A percentile compares a stretch with the other conserved stretches of the same genome.
phyloP scores from a whole-genome alignment of 495 filamentous ascomycete genomes.

The Penicillium maclennaniae region DNA sequence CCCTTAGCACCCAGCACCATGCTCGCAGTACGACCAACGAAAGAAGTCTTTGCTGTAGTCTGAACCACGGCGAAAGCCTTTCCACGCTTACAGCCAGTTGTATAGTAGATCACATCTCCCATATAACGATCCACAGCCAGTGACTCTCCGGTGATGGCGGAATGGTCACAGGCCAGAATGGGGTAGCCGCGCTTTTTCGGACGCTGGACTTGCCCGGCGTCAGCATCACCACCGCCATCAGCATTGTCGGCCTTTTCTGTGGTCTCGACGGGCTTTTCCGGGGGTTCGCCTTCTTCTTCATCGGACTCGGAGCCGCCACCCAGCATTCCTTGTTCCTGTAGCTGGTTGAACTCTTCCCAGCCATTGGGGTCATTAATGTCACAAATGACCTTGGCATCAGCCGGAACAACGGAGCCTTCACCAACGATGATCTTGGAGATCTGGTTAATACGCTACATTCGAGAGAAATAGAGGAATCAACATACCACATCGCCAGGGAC shows the following conservation, averaged over 20 bases:
- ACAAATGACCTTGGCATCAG: constrained; percentile 68
- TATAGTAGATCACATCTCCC: constrained; percentile 65
- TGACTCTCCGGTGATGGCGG: constrained; percentile 70
- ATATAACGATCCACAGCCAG: constrained; percentile 71
- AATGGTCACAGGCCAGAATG: constrained; percentile 65
- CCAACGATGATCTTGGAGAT: constrained; percentile 56
- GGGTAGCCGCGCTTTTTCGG: constrained; percentile 45
- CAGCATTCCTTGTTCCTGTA: constrained; percentile 52
- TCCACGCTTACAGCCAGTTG: constrained; percentile 70
- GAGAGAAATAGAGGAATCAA: constrained; percentile 2
- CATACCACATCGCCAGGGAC: constrained; percentile 78
- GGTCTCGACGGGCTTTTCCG: constrained; percentile 7
- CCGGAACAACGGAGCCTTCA: constrained; percentile 70
- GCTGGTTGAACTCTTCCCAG: constrained; percentile 59
- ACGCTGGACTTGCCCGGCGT: constrained; percentile 9
- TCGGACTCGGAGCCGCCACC: constrained; percentile 52
- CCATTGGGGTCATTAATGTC: constrained; percentile 61
- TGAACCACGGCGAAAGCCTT: constrained; percentile 64
- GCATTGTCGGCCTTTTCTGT: constrained; percentile 1
- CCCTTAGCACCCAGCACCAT: constrained; percentile 65
- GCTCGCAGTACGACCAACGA: constrained; percentile 66
- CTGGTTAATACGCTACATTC: constrained; percentile 13
- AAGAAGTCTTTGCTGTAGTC: constrained; percentile 59
- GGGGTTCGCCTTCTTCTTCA: constrained; percentile 9
- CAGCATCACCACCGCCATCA: not conserved